phyloP scores from a whole-genome alignment of 2,329 filamentous ascomycete species.

The Aureobasidium namibiae region DNA sequence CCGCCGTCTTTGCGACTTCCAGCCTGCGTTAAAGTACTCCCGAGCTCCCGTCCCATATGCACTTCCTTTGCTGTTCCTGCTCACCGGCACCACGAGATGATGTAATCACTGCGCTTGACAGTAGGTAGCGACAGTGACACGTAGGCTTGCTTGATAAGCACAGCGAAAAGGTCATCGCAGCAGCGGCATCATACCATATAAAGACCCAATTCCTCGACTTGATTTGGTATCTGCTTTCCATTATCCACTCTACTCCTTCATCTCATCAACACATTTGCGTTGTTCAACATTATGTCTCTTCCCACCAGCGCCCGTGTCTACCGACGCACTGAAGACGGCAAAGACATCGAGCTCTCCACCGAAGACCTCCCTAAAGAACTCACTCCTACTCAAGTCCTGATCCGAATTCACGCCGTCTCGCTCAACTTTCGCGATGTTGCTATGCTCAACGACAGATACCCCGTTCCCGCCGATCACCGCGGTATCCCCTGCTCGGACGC shows the following conservation, averaged over 20 bases:
- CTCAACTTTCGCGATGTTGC: slow-evolving; percentile 26
- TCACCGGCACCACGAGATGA: not conserved
- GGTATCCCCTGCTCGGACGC: slow-evolving; percentile 28
- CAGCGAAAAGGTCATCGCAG: not conserved
- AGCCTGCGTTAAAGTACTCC: not conserved
- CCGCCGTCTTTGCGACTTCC: not conserved
- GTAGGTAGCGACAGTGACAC: not conserved
- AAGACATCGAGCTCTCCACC: slow-evolving; percentile 14
- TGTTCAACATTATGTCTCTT: not conserved
- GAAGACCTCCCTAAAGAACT: slow-evolving; percentile 16
- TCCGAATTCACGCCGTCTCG: slow-evolving; percentile 23
- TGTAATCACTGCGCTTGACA: not conserved
- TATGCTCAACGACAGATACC: slow-evolving; percentile 25
- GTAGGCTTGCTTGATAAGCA: not conserved
- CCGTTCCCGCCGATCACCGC: slow-evolving; percentile 22
- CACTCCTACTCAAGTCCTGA: slow-evolving; percentile 17
- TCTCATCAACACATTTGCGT: too few species aligned
- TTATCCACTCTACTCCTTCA: not conserved
- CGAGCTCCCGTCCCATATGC: not conserved
- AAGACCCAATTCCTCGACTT: not conserved
- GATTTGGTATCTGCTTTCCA: not conserved
- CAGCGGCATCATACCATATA: not conserved
- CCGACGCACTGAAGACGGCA: slow-evolving; percentile 28
- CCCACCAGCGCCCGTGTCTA: slow-evolving; percentile 21
- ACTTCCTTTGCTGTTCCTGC: not conserved